These are phyloP conservation scores for Blepharisma japonicum DNA, from an alignment of 73 alveolate genomes.

Conservation along the genomic window DNA sequence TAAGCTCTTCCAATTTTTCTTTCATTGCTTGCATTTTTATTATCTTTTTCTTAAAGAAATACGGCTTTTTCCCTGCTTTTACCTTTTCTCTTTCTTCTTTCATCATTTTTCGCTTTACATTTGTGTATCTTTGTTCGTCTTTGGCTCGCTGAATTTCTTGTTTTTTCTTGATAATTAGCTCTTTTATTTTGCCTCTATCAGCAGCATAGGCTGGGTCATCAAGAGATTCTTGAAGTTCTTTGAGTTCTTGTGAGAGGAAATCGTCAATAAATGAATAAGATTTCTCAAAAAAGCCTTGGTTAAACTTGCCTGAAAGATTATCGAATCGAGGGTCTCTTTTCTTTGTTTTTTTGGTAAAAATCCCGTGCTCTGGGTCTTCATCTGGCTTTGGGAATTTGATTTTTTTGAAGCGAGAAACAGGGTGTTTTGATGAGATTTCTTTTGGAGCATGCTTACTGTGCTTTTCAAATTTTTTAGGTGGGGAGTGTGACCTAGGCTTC, in stretches of 20 bases:
- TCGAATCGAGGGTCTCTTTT: constrained; percentile 14
- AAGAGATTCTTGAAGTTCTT: neutral
- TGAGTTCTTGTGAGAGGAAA: neutral
- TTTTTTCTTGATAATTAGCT: constrained; percentile 1
- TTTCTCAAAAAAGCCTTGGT: constrained; percentile 18
- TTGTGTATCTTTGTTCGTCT: constrained; percentile 7
- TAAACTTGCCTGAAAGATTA: constrained; percentile 7
- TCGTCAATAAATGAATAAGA: constrained; percentile 9
- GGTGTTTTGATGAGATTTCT: constrained; percentile 26
- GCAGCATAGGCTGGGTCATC: neutral
- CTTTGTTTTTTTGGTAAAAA: neutral
- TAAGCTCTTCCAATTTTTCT: constrained; percentile 13
- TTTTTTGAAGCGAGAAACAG: constrained; percentile 6
- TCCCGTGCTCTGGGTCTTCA: constrained; percentile 22
- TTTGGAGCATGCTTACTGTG: constrained; percentile 23
- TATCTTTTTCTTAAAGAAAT: constrained; percentile 12
- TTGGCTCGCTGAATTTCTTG: constrained; percentile 15
- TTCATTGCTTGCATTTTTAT: constrained; percentile 16
- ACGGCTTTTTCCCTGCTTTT: constrained; percentile 14
- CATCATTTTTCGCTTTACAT: neutral
- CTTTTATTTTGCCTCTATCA: neutral
- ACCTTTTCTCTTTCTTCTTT: constrained; percentile 29
- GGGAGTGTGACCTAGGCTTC: too few species aligned
- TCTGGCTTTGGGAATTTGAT: neutral
- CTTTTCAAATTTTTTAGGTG: too few species aligned